Conservation (phyloP, 768 basidiomycete species). For the Suillus discolor region DNA sequence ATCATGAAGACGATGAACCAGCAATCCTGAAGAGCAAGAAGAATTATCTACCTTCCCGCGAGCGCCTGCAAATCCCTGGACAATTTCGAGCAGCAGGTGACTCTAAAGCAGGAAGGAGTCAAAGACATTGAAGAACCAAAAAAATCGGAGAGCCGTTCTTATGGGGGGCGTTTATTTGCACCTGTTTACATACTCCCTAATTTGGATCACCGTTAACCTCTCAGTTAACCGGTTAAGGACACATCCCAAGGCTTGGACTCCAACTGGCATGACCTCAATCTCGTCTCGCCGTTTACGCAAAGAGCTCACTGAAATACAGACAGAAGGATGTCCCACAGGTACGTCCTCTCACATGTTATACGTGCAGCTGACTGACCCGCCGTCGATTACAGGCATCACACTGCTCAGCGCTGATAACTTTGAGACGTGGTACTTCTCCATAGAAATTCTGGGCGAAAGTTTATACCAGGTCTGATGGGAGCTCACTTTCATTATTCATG, state of each 20-base stretch:
- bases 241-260: conserved; percentile 18
- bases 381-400: conserved; percentile 59
- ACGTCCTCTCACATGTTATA: neutral
- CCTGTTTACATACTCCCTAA: conserved; percentile 32
- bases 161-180: conserved; percentile 39
- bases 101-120: conserved; percentile 64
- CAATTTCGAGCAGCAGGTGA: conserved; percentile 56
- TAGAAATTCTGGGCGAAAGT: conserved; percentile 85
- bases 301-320: conserved; percentile 68
- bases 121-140: conserved; percentile 36
- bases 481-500: conserved; percentile 8
- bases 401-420: conserved; percentile 79
- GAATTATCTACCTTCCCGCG: conserved; percentile 62
- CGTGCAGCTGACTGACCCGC: neutral
- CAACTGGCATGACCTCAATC: conserved; percentile 57
- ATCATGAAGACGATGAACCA: conserved; percentile 2
- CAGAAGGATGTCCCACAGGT: conserved; percentile 72
- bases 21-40: conserved; percentile 28
- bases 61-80: conserved; percentile 62
- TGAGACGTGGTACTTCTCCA: conserved; percentile 72
- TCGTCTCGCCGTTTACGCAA: conserved; percentile 67
- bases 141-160: conserved; percentile 19
- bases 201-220: conserved; percentile 13
- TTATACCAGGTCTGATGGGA: conserved; percentile 59
- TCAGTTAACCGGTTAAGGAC: conserved; percentile 1